These are phyloP conservation scores for Yarrowia bubula DNA, from an alignment of 805 yeast genomes.

Conservation along the genomic window DNA sequence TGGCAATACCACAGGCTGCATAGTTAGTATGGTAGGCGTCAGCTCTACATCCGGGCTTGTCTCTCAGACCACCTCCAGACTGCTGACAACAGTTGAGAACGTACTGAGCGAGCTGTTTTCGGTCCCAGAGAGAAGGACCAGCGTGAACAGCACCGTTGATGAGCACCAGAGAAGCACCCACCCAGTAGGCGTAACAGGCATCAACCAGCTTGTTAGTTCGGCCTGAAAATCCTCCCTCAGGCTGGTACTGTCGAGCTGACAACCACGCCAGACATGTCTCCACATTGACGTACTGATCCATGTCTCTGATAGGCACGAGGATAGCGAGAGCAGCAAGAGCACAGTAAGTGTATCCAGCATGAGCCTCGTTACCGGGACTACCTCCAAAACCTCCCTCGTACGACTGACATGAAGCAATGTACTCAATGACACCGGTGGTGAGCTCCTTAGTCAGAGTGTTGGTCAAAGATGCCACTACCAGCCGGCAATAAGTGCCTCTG, in stretches of 20 bases:
- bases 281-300: conserved; percentile 45
- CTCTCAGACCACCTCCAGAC: conserved; percentile 72
- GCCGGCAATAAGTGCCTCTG: conserved; percentile 82
- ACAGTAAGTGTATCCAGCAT: conserved; percentile 95
- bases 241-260: conserved; percentile 58
- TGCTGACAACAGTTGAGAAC: conserved; percentile 74
- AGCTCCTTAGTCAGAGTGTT: conserved; percentile 63
- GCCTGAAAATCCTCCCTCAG: conserved; percentile 90
- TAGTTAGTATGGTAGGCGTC: conserved; percentile 94
- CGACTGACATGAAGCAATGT: conserved; percentile 73
- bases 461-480: conserved; percentile 67
- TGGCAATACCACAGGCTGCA: conserved; percentile 69
- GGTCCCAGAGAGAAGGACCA: conserved; percentile 45
- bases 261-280: conserved; percentile 60
- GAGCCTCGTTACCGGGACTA: conserved; percentile 81
- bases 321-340: conserved; percentile 65
- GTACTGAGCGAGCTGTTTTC: conserved; percentile 60
- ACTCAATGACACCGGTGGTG: conserved; percentile 50
- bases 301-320: conserved; percentile 43
- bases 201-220: conserved; percentile 92
- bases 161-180: conserved; percentile 72
- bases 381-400: conserved; percentile 97
- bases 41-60: conserved; percentile 77
- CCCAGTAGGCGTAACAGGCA: conserved; percentile 96
- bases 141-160: conserved; percentile 52